Conservation (phyloP, 805 yeast genomes). For the Clavispora santaluciae region DNA sequence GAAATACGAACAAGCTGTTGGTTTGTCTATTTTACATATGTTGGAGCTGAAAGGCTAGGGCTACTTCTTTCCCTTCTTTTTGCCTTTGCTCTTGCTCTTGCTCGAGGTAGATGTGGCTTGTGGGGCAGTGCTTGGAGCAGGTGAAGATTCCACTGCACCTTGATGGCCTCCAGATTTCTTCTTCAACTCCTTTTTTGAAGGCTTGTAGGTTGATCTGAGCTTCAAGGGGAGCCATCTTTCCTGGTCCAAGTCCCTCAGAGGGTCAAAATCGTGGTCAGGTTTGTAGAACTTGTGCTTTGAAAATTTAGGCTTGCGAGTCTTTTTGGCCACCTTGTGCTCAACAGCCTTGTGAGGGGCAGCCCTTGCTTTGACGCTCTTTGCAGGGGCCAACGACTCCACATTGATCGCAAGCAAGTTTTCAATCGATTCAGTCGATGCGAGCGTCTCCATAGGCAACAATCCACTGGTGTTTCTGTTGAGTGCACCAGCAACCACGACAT, state of each 20-base stretch:
- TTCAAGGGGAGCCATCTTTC: conserved; percentile 93
- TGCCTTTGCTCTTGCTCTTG: conserved; percentile 18
- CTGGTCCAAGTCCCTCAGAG: conserved; percentile 28
- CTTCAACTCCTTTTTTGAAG: conserved; percentile 39
- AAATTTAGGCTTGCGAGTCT: conserved; percentile 15
- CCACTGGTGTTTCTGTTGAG: conserved; percentile 16
- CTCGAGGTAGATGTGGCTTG: conserved; percentile 18
- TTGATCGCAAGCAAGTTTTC: conserved; percentile 31
- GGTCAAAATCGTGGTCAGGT: conserved; percentile 10
- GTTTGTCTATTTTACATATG: not conserved
- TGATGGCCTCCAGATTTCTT: conserved; percentile 15
- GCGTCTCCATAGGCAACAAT: conserved; percentile 17
- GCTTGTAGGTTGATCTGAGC: conserved; percentile 79
- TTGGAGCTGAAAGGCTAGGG: not conserved
- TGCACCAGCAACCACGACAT: conserved; percentile 21
- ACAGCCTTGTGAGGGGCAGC: conserved; percentile 1
- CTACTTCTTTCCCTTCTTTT: conserved; percentile 17
- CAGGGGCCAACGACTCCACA: conserved; percentile 23
- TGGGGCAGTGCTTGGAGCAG: conserved; percentile 18
- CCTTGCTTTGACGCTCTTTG: conserved; percentile 3
- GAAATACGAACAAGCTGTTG: not conserved
- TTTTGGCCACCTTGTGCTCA: conserved; percentile 20
- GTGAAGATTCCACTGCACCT: conserved; percentile 16
- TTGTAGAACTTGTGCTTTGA: conserved; percentile 12
- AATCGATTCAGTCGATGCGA: conserved; percentile 16